Base-by-base conservation (phyloP, 768 basidiomycete genomes). In the Leucocoprinus birnbaumii region DNA sequence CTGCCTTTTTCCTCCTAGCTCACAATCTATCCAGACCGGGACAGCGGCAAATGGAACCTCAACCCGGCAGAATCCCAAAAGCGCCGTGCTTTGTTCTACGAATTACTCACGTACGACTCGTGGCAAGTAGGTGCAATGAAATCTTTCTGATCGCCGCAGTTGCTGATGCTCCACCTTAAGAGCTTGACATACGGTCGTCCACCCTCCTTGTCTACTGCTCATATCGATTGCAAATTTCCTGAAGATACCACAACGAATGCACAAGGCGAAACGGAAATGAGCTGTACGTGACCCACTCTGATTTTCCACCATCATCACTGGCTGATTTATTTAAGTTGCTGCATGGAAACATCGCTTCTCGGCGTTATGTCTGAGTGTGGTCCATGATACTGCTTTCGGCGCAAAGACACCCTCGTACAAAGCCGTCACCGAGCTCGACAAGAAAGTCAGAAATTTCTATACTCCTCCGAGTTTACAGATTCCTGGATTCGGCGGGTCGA, bases 101-200 rank as follows among this genome's bases (percentile, higher is more conserved):
- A 88, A 61, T 69, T 86, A 45, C 73, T 82, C 59, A 83, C 82
- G 7, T 86, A 86, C 59, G 85, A 87, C 62, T 83, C 83, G 2
- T 85, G 82, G 82, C 84, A 86, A 82, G 86, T 85, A 61, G 52
- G 73, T 58, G 35, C 50, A 38, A 24, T 46, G n/a, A 37, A 44
- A 49, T 7, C 46, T 51, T 53, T 42, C 45, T 18, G 13, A 54
- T 55, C 22, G 19, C 26, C 37, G 21, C 35, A 24, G 35, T 49
- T 47, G 25, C 40, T 57, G 50, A 51, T 57, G 26, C 25, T 42
- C 24, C 35, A 13, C 11, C 34, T 51, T 31, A 60, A 89, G 86
- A 86, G 85, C 62, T 67, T 89, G 56, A 87, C 85, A 9, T 87
- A 83, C 67, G 86, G 86, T 52, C 78, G 86, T 6, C 86, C 86